Evolutionary conservation across 108 stramenopile species (phyloP), one percentile per base, ranked within the genome.

Genomic region (Discostella stelligeroides): DNA sequence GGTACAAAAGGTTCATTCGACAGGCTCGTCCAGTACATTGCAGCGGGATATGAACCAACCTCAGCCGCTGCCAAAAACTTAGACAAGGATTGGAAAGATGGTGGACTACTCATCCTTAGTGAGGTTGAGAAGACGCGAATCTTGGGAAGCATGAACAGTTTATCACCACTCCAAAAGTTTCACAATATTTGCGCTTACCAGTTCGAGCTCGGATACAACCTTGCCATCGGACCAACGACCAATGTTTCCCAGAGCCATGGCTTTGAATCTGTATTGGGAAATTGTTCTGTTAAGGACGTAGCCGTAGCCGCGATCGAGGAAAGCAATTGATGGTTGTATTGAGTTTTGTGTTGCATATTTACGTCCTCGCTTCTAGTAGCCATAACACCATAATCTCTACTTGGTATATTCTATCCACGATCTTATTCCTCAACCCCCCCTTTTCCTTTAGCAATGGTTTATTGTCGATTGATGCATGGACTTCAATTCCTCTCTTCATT

Each of bases 181-280:
- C 55, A 56, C 0, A 18, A 56, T 8, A 34, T 56, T 17, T 56
- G 34, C 6, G 34, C 55, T 1, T 56, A 53, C 15, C 55, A 56
- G 6, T 56, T 38, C 0, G n/a, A 56, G 12, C 24, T 53, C 25
- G 51, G 51, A 20, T 53, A 53, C 24, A 23, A 53, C 13, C 51
- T 53, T 12, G 24, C 25, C 51, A 27, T 53, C 24, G 1, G 25
- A 20, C 51, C 51, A 2, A 0, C 1, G 27, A 13, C 12, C 21
- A 53, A 53, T 18, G 49, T 50, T 20, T 50, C 49, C 1, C 8
- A 50, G 49, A 50, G 17, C 24, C 18, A 15, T 20, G 51, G 51
- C 3, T 53, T 53, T 53, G 51, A 53, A 27, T 53, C 51, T 23
- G 18, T 53, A 0, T 53, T 53, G 51, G 51, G 51, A 5, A 53